Evolutionary conservation across 345 rosid genomes (phyloP).

Genomic region (Boechera retrofracta): DNA sequence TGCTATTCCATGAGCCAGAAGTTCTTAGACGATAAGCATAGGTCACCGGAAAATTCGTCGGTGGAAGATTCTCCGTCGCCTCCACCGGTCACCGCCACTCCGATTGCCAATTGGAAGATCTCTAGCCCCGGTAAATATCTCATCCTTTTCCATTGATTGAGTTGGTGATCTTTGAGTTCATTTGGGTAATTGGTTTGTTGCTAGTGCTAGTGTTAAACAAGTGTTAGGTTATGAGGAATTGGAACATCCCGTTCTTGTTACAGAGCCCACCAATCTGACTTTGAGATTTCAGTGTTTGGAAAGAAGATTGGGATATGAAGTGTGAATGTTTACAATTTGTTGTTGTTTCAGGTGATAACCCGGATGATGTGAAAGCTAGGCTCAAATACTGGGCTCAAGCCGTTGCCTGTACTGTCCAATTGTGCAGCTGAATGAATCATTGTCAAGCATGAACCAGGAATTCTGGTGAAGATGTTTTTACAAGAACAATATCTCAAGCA

Average conservation of each 20-base stretch:
- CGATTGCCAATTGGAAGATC: conserved; percentile 86
- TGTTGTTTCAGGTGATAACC: conserved; percentile 74
- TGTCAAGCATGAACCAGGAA: background rate
- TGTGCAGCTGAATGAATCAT: conserved; percentile 66
- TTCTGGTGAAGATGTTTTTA: background rate
- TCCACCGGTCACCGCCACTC: background rate
- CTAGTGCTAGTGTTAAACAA: background rate
- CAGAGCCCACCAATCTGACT: background rate
- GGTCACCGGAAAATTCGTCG: conserved; percentile 41
- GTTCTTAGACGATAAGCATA: conserved; percentile 64
- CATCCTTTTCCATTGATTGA: background rate
- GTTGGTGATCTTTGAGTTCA: background rate
- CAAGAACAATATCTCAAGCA: background rate
- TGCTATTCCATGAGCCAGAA: conserved; percentile 95
- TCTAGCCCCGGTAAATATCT: conserved; percentile 78
- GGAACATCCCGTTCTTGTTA: background rate
- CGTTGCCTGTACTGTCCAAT: conserved; percentile 87
- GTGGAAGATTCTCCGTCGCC: conserved; percentile 50
- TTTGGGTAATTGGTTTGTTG: background rate
- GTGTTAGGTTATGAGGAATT: background rate
- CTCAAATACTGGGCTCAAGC: conserved; percentile 97
- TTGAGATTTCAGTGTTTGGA: background rate
- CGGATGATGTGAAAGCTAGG: conserved; percentile 96
- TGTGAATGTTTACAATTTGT: background rate
- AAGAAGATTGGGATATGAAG: background rate